Evolutionary conservation across 441 rosid species (phyloP), one percentile per base, ranked within the genome.

Genomic region (Hura crepitans): DNA sequence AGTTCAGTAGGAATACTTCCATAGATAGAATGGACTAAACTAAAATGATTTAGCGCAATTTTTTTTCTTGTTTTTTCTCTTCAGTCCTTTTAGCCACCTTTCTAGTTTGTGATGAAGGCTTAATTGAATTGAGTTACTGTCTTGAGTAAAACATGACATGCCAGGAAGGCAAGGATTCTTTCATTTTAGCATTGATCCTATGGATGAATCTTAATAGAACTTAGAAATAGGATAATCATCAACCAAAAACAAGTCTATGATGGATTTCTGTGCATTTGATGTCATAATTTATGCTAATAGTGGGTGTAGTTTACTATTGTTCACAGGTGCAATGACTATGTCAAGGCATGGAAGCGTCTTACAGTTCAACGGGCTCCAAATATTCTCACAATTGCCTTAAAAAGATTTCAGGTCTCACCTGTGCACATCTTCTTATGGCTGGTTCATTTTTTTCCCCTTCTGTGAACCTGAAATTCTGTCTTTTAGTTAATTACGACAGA

Each of bases 341-440:
- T 95, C 37, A 90, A 87, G 86, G 99, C 98, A 68, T 92, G 89
- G 86, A 95, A 95, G 83, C 92, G 96, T 74, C 91, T 95, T 47
- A 89, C 89, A 1, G 83, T 95, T 54, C 78, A 75, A 42, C 78
- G 73, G 20, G 87, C 96, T 77, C 98, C 99, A 7, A 92, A 95
- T 75, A 77, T 92, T 78, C 98, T 95, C 51, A 95, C 99, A 10
- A 81, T 95, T 81, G 96, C 98, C 73, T 86, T 95, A 17, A 95
- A 95, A 82, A 84, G 98, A 88, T 95, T 88, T 79, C 97, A 90
- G 99, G 99, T 94, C 59, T 70, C 61, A 72, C 62, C 55, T 68
- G 9, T 65, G 37, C 62, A 64, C 59, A 18, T 30, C 59, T n/a
- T n/a, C 68, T 59, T 47, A 45, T 62, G 23, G 30, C 37, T 64